Evolutionary conservation across 2,329 filamentous ascomycete genomes (phyloP).

Genomic region (Phialemonium atrogriseum): DNA sequence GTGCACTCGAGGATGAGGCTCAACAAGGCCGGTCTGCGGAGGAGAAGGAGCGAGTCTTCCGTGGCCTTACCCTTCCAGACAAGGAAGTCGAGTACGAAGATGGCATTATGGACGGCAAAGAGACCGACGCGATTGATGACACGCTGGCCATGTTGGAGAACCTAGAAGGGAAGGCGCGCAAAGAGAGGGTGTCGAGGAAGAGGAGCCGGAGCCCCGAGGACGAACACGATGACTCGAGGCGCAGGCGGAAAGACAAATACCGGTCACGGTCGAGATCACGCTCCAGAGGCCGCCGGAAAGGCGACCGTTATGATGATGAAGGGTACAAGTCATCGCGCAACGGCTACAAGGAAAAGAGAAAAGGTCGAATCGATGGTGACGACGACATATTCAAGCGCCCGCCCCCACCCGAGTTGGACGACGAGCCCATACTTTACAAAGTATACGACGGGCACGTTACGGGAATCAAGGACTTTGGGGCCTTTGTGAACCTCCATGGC

Average conservation of each 20-base stretch:
- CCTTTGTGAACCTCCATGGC: conserved; percentile 85
- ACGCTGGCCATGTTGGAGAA: conserved; percentile 88
- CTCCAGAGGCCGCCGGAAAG: conserved; percentile 36
- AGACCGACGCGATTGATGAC: conserved; percentile 73
- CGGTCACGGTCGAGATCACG: conserved; percentile 33
- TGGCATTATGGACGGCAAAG: conserved; percentile 23
- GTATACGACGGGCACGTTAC: conserved; percentile 86
- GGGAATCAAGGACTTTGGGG: conserved; percentile 90
- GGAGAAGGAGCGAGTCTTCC: conserved; percentile 82
- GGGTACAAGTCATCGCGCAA: conserved; percentile 17
- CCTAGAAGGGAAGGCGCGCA: conserved; percentile 58
- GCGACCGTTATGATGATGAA: conserved; percentile 26
- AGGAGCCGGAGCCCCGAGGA: conserved; percentile 20
- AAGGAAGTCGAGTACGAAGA: conserved; percentile 41
- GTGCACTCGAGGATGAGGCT: conserved; percentile 29
- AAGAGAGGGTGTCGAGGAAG: conserved; percentile 23
- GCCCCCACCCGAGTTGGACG: conserved; percentile 69
- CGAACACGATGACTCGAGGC: conserved; percentile 13
- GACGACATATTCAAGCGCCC: conserved; percentile 28
- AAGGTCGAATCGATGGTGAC: conserved; percentile 41
- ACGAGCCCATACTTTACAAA: conserved; percentile 73
- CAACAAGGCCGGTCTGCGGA: conserved; percentile 40
- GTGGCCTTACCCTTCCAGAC: conserved; percentile 80
- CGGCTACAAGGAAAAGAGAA: conserved; percentile 32
- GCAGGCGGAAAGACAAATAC: conserved; percentile 38